These are phyloP conservation scores for Geotrichum histeridarum DNA, from an alignment of 1,139 yeast species.

Conservation along the genomic window DNA sequence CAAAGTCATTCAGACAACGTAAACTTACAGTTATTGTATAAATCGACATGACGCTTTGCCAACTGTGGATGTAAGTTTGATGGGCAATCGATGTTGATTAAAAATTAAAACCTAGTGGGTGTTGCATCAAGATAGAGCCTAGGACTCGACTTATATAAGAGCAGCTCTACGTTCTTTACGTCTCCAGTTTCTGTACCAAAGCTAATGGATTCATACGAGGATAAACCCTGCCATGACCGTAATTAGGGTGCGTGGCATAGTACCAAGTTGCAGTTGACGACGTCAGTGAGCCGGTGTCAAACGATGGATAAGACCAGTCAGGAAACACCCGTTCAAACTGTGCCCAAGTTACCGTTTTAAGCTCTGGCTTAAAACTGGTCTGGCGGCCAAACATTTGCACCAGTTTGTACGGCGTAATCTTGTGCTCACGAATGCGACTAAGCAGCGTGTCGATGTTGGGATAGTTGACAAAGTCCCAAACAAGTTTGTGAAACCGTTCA, in stretches of 20 bases:
- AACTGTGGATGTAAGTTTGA: no score
- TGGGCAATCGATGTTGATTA: no score
- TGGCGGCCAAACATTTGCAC: not conserved
- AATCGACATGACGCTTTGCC: no score
- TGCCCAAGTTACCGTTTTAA: not conserved
- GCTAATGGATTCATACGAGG: not conserved
- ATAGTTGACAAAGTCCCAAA: slow-evolving; percentile 3
- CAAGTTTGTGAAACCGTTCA: not conserved
- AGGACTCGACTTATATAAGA: no score
- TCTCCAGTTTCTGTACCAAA: no score
- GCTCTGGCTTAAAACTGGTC: not conserved
- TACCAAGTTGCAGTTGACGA: not conserved
- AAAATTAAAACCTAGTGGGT: no score
- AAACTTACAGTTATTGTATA: no score
- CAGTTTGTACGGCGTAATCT: slow-evolving; percentile 4
- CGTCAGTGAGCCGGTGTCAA: not conserved
- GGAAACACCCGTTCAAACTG: slow-evolving; percentile 8
- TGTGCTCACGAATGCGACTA: not conserved
- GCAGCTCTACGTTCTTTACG: no score
- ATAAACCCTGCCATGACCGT: not conserved
- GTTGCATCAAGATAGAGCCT: no score
- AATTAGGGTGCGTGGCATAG: not conserved
- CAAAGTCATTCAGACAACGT: no score
- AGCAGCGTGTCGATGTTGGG: not conserved
- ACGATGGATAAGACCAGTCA: slow-evolving; percentile 5